A percentile compares a stretch with the other conserved stretches of the same genome.
Evolutionary conservation across 768 basidiomycete species (phyloP).

Genomic region (Leccinellum luteum): DNA sequence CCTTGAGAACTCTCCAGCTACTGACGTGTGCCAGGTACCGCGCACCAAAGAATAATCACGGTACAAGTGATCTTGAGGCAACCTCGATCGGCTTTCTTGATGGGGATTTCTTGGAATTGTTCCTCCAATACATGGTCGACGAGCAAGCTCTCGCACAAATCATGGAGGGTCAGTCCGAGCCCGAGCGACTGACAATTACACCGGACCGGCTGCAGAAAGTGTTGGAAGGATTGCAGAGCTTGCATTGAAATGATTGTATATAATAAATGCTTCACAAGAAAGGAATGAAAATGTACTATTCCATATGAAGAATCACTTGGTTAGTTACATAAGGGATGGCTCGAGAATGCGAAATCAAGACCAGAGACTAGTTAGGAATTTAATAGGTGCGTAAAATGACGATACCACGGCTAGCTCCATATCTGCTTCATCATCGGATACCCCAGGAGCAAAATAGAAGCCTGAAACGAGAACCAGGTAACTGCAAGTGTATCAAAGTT

Average conservation of each 20-base stretch:
- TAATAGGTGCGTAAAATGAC: slow-evolving; percentile 1
- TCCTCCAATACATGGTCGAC: slow-evolving; percentile 44
- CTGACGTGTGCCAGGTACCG: slow-evolving; percentile 52
- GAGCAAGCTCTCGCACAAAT: slow-evolving; percentile 48
- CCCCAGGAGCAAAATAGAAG: slow-evolving; percentile 83
- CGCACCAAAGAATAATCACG: slow-evolving; percentile 56
- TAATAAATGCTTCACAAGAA: slow-evolving; percentile 15
- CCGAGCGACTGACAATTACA: slow-evolving; percentile 53
- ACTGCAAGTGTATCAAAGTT: slow-evolving; percentile 39
- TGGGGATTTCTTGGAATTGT: slow-evolving; percentile 78
- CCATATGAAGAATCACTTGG: background rate
- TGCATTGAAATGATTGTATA: slow-evolving; percentile 42
- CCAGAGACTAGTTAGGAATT: slow-evolving; percentile 14
- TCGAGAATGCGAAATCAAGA: slow-evolving; percentile 4
- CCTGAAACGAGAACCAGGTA: slow-evolving; percentile 90
- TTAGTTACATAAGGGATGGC: slow-evolving; percentile 3
- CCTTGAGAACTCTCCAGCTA: background rate
- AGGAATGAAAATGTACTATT: slow-evolving; percentile 17
- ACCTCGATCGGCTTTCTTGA: slow-evolving; percentile 79
- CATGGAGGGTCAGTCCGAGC: slow-evolving; percentile 53
- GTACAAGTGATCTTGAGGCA: slow-evolving; percentile 55
- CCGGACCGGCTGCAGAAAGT: slow-evolving; percentile 36
- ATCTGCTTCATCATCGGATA: slow-evolving; percentile 21
- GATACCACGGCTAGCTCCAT: slow-evolving; percentile 3
- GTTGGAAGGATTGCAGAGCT: slow-evolving; percentile 51